Evolutionary conservation across 192 early-diverging fungal genomes (phyloP), one percentile per base, ranked within the genome.

Genomic region (Oehlia diaphana): DNA sequence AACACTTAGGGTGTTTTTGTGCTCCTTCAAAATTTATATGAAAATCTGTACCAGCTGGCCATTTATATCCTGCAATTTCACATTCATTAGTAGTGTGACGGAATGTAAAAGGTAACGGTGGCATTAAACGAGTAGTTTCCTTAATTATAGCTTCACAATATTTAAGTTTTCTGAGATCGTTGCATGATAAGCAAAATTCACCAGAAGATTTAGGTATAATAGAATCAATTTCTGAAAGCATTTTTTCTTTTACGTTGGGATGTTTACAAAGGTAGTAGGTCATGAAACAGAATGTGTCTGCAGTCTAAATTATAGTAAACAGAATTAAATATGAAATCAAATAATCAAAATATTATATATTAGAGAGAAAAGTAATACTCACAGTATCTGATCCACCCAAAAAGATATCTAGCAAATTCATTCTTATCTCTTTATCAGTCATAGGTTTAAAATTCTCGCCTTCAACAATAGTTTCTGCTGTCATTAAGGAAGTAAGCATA

Each of bases 401-500:
- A 63, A 76, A 63, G 37, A 35, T 23, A n/a, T 76, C 74, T 39
- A 62, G 9, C 28, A 76, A 13, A 76, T 39, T 62, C 16, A 16
- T 58, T 76, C 33, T 35, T 63, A 76, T 76, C 26, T 76, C 74
- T 64, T 35, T 26, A 64, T 76, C 74, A 64, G 50, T 63, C 74
- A 76, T 63, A n/a, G 61, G 74, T 53, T n/a, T 39, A 26, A 26
- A 39, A 44, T 44, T 9, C 12, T 49, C 44, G 9, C n/a, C 37
- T 42, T 49, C 61, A 63, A 23, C 33, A 76, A 28, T 4, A 21
- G 74, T 76, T 19, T 76, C 31, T 76, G 63, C 47, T 3, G 74
- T 76, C 39, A 76, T 63, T 42, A 76, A 39, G 9, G 49, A 35
- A 53, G 28, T 63, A 14, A 76, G 33, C 33, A 76, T 39, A 76